Base-by-base conservation (phyloP, 2,329 filamentous ascomycete species). In the Penicillium brasilianum region DNA sequence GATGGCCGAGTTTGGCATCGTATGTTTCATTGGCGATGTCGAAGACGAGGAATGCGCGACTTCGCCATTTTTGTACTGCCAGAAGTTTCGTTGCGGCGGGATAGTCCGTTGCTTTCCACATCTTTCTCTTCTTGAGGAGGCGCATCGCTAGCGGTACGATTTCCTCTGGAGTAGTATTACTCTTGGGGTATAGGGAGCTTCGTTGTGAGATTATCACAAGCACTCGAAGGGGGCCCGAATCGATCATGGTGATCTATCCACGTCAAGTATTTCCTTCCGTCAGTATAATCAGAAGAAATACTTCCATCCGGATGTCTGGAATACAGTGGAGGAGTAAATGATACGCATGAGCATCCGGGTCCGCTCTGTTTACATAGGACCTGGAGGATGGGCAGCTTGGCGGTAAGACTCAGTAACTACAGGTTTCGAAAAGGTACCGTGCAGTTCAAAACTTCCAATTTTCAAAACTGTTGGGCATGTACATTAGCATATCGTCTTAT, bases 31-130 rank as follows among this genome's bases (percentile, higher is more conserved):
- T 62, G 37, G 64, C 65, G 49, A 72, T 68, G 32, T 71, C 68
- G 52, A 72, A 72, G 37, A 72, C 69, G 49, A 72, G 62, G 51
- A 70, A 72, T n/a, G 65, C 55, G 13, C 64, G 65, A 4, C 64
- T 70, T 51, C 37, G 58, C 68, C 65, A 71, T 41, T 68, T 66
- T 46, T 71, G 65, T 9, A 66, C 64, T 28, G 68, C 68, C 8
- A 72, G 56, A 14, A 72, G 57, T 55, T 54, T 66, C 13, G 64
- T 62, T 37, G 57, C 52, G 6, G 59, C 28, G 22, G 53, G 50
- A 9, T 14, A 37, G 50, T 52, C 25, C 25, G 54, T 20, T 16
- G 49, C 22, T 30, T 55, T 39, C 18, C 48, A 58, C 11, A 69
- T 39, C 1, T 63, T 54, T 3, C 57, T 64, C 34, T 58, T 53